A percentile compares a stretch with the other conserved stretches of the same genome.
phyloP scores from a whole-genome alignment of 495 filamentous ascomycete species.

The Collariella sp. region DNA sequence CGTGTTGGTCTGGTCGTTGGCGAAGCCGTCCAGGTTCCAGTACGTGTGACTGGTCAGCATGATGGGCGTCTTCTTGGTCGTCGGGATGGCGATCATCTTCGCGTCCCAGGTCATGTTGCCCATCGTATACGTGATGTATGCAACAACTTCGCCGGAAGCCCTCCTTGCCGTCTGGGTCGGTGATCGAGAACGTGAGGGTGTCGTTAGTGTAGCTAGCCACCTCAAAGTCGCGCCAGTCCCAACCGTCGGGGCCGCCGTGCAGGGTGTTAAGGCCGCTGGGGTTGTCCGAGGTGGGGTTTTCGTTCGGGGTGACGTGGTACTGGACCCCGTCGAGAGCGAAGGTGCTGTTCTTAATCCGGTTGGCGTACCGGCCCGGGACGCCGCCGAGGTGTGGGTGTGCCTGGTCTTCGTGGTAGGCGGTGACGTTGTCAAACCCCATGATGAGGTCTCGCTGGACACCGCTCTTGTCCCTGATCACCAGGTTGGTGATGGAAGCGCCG shows the following conservation, averaged over 20 bases:
- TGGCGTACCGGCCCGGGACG: slow-evolving; percentile 74
- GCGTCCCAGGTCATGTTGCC: slow-evolving; percentile 44
- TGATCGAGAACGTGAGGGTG: slow-evolving; percentile 70
- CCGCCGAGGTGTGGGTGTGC: slow-evolving; percentile 69
- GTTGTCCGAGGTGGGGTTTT: slow-evolving; percentile 46
- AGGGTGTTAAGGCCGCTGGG: slow-evolving; percentile 58
- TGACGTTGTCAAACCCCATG: slow-evolving; percentile 71
- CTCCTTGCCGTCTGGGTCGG: slow-evolving; percentile 61
- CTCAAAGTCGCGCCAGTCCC: slow-evolving; percentile 74
- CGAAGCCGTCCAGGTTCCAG: slow-evolving; percentile 83
- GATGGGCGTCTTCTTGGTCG: slow-evolving; percentile 54
- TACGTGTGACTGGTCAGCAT: slow-evolving; percentile 64
- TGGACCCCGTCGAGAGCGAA: slow-evolving; percentile 59
- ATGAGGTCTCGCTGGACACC: slow-evolving; percentile 60
- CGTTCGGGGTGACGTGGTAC: slow-evolving; percentile 62
- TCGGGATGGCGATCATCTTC: slow-evolving; percentile 46
- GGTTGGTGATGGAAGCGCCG: slow-evolving; percentile 65
- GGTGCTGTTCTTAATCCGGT: slow-evolving; percentile 78
- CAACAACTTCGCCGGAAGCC: slow-evolving; percentile 72
- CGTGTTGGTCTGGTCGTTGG: slow-evolving; percentile 49
- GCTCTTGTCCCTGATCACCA: slow-evolving; percentile 63
- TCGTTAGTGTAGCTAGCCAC: slow-evolving; percentile 56
- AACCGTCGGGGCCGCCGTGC: slow-evolving; percentile 74
- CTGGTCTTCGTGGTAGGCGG: slow-evolving; percentile 55
- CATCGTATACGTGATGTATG: slow-evolving; percentile 64